These are phyloP conservation scores for Chiua virens DNA, from an alignment of 768 basidiomycete species.

Conservation along the genomic window DNA sequence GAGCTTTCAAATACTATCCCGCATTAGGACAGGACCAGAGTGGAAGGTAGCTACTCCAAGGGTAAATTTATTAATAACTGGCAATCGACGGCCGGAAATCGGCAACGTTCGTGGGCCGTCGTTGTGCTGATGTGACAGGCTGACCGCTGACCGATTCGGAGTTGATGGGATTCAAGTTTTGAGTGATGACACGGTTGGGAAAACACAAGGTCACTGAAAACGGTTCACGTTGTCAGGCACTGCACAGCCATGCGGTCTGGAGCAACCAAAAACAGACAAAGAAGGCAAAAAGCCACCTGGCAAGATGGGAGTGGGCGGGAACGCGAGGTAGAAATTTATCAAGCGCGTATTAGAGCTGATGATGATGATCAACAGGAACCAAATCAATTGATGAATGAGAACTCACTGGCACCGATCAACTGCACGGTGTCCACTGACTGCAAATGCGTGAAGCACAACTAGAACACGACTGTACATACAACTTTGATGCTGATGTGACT, in stretches of 20 bases:
- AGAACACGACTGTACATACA: background rate
- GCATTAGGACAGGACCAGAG: background rate
- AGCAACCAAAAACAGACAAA: background rate
- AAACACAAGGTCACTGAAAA: background rate
- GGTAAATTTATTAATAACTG: background rate
- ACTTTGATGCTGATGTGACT: no score
- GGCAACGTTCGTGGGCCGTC: constrained; percentile 23
- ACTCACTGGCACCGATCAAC: no score
- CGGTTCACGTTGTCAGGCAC: background rate
- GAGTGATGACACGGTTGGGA: no score
- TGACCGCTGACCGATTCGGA: no score
- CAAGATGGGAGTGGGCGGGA: no score
- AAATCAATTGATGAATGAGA: no score
- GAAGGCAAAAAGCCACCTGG: background rate
- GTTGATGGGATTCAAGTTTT: background rate
- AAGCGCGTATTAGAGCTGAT: no score
- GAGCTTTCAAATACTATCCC: constrained; percentile 9
- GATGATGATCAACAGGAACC: no score
- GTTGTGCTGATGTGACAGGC: background rate
- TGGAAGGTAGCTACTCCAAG: background rate
- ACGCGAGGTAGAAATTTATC: no score
- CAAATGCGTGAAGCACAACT: background rate
- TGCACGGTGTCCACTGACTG: background rate
- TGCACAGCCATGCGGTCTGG: background rate
- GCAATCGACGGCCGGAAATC: constrained; percentile 11